Evolutionary conservation across 1,284 basidiomycete genomes (phyloP).

Genomic region (Rhizoctonia solani): DNA sequence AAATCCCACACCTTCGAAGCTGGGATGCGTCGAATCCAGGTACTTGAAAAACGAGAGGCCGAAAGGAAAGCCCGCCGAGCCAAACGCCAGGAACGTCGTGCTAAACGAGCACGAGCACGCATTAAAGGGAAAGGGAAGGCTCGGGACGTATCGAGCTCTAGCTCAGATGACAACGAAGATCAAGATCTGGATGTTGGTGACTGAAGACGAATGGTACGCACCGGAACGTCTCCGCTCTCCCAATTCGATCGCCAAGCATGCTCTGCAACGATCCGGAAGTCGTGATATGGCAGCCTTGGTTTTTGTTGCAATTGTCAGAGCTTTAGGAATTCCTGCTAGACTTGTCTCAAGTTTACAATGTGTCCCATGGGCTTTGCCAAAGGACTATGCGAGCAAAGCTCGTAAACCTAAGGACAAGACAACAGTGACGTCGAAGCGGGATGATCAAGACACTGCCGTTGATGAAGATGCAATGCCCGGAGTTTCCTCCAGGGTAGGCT

Average conservation of each 20-base stretch:
- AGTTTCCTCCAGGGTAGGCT: background rate
- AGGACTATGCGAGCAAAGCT: conserved; percentile 6
- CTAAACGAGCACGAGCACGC: conserved; percentile 36
- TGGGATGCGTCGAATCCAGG: conserved; percentile 32
- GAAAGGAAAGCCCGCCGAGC: conserved; percentile 35
- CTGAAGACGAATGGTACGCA: conserved; percentile 57
- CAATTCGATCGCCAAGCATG: conserved; percentile 90
- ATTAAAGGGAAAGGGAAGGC: conserved; percentile 45
- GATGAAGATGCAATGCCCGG: conserved; percentile 47
- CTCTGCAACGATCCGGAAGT: conserved; percentile 77
- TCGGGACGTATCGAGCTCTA: conserved; percentile 40
- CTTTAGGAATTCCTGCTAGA: conserved; percentile 83
- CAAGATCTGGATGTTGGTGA: conserved; percentile 57
- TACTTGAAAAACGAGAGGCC: conserved; percentile 13
- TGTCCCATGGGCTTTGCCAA: conserved; percentile 69
- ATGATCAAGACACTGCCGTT: conserved; percentile 44
- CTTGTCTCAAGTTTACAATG: conserved; percentile 90
- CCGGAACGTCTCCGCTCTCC: conserved; percentile 60
- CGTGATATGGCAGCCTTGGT: conserved; percentile 89
- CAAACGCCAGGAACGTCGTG: conserved; percentile 39
- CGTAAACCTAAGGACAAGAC: conserved; percentile 40
- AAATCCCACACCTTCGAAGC: conserved; percentile 33
- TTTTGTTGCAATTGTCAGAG: conserved; percentile 88
- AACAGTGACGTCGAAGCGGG: conserved; percentile 44
- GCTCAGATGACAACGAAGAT: conserved; percentile 48